Evolutionary conservation across 2,329 filamentous ascomycete genomes (phyloP), one percentile per base, ranked within the genome.

Genomic region (Sphaerulina musiva): DNA sequence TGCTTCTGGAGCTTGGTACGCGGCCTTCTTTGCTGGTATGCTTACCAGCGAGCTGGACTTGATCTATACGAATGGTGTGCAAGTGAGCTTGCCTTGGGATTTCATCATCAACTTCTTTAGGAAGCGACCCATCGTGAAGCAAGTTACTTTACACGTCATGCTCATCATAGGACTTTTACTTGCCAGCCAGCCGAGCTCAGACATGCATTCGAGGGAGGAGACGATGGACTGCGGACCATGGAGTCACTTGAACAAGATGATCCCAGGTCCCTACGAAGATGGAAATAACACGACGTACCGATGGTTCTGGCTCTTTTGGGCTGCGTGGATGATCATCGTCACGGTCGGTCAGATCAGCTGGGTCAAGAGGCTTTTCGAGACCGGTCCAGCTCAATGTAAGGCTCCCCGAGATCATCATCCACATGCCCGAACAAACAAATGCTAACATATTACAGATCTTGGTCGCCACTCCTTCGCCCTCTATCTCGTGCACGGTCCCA

Each of bases 401-500:
- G 58, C 10, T 12, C 14, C 9, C 17, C 11, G 2, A 9, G 29
- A 17, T 31, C 11, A 34, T 26, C 4, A 10, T 4, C 7, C 36
- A 40, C 43, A 7, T 12, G 9, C 20, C 32, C 2, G n/a, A 23
- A 43, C 41, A 4, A 26, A 44, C 17, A 11, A 2, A 8, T 8
- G 40, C 57, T 61, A 47, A 59, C 48, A n/a, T 9, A 2, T 46
- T 17, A 2, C 48, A 61, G 60, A 83, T 56, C 74, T 86, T 6
- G 83, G 82, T 0, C 76, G 78, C 44, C 75, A 85, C 53, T 84
- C 80, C 0, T 86, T 79, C 62, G 74, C 79, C 0, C 69, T 86
- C 2, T 86, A 86, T 66, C 72, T 86, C 11, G 76, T 85, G 8
- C 83, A 86, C 59, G 83, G 82, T 0, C 82, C 82, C 0, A 67